phyloP scores from a whole-genome alignment of 1,284 basidiomycete genomes.

The Ustilago shanxiensis region DNA sequence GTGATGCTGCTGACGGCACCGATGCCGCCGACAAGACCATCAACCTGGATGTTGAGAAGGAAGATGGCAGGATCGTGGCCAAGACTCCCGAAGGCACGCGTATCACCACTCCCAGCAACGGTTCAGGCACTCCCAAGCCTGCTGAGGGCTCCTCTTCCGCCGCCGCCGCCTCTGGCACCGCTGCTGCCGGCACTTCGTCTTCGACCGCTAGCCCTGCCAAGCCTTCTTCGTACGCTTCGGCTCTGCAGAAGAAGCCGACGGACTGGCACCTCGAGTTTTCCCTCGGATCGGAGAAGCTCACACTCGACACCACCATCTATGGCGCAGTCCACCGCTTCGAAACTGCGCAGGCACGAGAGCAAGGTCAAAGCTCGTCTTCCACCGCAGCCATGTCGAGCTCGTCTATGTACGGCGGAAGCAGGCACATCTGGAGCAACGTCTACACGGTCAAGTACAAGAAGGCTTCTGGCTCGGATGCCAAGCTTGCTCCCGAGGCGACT shows the following conservation, averaged over 20 bases:
- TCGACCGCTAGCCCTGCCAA: slow-evolving; percentile 41
- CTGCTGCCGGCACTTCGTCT: slow-evolving; percentile 64
- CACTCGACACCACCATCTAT: slow-evolving; percentile 91
- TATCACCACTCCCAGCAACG: slow-evolving; percentile 83
- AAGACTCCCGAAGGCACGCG: slow-evolving; percentile 96
- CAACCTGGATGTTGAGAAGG: slow-evolving; percentile 59
- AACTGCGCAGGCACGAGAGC: slow-evolving; percentile 67
- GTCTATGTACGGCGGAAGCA: slow-evolving; percentile 27
- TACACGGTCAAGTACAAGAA: slow-evolving; percentile 94
- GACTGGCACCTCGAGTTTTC: slow-evolving; percentile 98
- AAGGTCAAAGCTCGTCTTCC: slow-evolving; percentile 11
- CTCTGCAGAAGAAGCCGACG: slow-evolving; percentile 87
- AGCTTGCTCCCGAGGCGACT: slow-evolving; percentile 31
- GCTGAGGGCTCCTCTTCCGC: slow-evolving; percentile 64
- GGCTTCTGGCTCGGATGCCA: slow-evolving; percentile 82
- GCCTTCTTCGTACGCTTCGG: slow-evolving; percentile 86
- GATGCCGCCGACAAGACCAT: slow-evolving; percentile 60
- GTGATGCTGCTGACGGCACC: slow-evolving; percentile 11
- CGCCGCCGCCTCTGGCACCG: slow-evolving; percentile 60
- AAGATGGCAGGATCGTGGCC: slow-evolving; percentile 81
- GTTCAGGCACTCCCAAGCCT: slow-evolving; percentile 39
- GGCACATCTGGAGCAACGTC: slow-evolving; percentile 86
- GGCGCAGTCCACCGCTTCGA: slow-evolving; percentile 93
- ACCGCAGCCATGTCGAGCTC: slow-evolving; percentile 7
- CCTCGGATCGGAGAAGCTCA: slow-evolving; percentile 85